Evolutionary conservation across 768 basidiomycete genomes (phyloP).

Genomic region (Omphalotus guepiniiformis): DNA sequence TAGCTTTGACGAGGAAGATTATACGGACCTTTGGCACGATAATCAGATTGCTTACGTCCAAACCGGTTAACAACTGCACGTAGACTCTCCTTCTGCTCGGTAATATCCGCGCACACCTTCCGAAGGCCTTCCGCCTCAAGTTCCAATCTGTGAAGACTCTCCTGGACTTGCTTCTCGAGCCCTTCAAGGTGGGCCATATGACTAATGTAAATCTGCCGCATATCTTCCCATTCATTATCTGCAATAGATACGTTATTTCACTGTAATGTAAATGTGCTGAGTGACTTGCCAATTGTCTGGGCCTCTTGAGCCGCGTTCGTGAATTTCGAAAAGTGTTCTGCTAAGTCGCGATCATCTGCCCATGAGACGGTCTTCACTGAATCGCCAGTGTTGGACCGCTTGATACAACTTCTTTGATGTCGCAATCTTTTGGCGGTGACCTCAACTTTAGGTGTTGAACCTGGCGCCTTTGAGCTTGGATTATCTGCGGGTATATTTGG

Average conservation of each 20-base stretch:
- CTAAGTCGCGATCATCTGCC: slow-evolving; percentile 66
- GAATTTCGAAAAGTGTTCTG: slow-evolving; percentile 50
- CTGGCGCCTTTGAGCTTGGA: too few relatives aligned
- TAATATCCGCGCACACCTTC: slow-evolving; percentile 39
- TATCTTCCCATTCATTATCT: slow-evolving; percentile 60
- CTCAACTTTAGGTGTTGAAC: neutral
- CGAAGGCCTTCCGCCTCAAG: slow-evolving; percentile 41
- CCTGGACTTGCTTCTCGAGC: slow-evolving; percentile 51
- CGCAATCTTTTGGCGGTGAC: slow-evolving; percentile 23
- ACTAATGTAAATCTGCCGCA: slow-evolving; percentile 53
- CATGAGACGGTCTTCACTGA: slow-evolving; percentile 67
- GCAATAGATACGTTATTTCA: slow-evolving; percentile 7
- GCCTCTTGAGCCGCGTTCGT: slow-evolving; percentile 35
- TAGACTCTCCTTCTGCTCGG: slow-evolving; percentile 32
- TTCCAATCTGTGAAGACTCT: slow-evolving; percentile 38
- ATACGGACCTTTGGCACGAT: slow-evolving; percentile 38
- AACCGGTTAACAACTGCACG: slow-evolving; percentile 22
- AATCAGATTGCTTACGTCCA: slow-evolving; percentile 28
- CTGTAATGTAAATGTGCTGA: neutral
- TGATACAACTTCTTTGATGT: slow-evolving; percentile 62
- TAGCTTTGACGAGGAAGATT: neutral
- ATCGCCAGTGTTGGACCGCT: slow-evolving; percentile 51
- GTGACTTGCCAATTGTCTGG: slow-evolving; percentile 31
- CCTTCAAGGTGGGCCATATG: slow-evolving; percentile 57
- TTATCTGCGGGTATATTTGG: too few relatives aligned